Evolutionary conservation across 2,329 filamentous ascomycete genomes (phyloP).

Genomic region (Cladosporium colombiae): DNA sequence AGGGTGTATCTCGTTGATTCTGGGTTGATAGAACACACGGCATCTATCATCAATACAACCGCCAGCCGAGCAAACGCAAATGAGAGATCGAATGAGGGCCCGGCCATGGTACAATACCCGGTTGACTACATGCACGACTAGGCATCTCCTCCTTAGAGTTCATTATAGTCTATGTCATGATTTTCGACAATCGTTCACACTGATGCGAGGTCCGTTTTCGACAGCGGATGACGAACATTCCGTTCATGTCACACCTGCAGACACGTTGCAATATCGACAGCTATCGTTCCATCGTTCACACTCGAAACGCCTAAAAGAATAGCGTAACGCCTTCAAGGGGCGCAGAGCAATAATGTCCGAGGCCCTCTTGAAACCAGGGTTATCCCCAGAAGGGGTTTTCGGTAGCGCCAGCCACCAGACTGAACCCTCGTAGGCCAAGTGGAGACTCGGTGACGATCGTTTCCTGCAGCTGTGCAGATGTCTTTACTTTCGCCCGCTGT

Average conservation of each 20-base stretch:
- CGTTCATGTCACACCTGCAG: not conserved
- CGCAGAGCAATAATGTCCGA: constrained; percentile 9
- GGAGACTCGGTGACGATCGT: constrained; percentile 11
- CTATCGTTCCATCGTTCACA: not conserved
- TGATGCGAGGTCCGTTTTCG: not conserved
- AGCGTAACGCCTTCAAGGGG: not conserved
- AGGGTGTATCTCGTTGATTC: not conserved
- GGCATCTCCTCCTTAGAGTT: not conserved
- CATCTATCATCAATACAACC: not conserved
- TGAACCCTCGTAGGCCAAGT: not conserved
- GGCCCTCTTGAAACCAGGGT: not conserved
- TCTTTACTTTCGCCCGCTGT: not conserved
- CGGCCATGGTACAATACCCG: too few relatives aligned
- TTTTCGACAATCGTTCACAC: not conserved
- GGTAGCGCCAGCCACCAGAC: constrained; percentile 5
- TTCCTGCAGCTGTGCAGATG: constrained; percentile 11
- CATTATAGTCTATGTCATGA: not conserved
- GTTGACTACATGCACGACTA: not conserved
- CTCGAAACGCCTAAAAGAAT: not conserved
- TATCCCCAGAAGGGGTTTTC: constrained; percentile 1
- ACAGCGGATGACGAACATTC: not conserved
- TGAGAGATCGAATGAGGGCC: not conserved
- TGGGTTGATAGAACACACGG: not conserved
- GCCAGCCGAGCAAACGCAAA: not conserved
- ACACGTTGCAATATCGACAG: not conserved